Conservation (phyloP, 169 alveolate genomes). For the Eimeria praecox region DNA sequence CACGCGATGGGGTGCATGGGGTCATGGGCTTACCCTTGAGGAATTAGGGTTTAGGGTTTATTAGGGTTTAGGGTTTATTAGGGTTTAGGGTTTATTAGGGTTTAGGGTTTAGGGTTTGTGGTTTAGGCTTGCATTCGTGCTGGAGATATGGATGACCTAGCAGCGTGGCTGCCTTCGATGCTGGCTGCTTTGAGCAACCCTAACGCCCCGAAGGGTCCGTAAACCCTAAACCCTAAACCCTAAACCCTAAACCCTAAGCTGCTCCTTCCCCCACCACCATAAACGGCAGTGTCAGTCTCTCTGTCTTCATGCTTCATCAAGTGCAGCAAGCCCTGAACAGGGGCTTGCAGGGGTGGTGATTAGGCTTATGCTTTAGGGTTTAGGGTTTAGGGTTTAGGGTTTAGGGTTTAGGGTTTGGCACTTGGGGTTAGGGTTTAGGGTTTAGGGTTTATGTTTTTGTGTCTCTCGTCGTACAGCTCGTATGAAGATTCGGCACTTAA, state of each 20-base stretch:
- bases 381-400: constrained; percentile 12
- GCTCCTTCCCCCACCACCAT: no score
- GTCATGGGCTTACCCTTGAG: neutral
- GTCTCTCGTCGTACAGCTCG: constrained; percentile 60
- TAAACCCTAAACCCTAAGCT: constrained; percentile 1
- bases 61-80: neutral
- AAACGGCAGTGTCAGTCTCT: neutral
- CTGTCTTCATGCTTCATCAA: neutral
- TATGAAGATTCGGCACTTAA: constrained; percentile 67
- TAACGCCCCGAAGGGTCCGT: constrained; percentile 18
- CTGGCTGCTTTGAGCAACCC: constrained; percentile 15
- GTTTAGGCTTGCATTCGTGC: constrained; percentile 20
- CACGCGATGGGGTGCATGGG: neutral
- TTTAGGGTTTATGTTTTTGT: neutral
- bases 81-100: neutral
- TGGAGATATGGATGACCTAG: constrained; percentile 12
- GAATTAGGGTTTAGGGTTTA: neutral
- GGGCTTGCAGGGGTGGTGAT: neutral
- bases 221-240: neutral
- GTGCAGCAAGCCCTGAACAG: neutral
- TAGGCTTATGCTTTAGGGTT: neutral
- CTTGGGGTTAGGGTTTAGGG: no score
- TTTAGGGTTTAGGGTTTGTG: neutral
- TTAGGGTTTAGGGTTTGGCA: neutral
- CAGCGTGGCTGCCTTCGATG: neutral